A percentile compares a stretch with the other conserved stretches of the same genome.
phyloP scores from a whole-genome alignment of 306 rosid species.

The Rubus idaeus region DNA sequence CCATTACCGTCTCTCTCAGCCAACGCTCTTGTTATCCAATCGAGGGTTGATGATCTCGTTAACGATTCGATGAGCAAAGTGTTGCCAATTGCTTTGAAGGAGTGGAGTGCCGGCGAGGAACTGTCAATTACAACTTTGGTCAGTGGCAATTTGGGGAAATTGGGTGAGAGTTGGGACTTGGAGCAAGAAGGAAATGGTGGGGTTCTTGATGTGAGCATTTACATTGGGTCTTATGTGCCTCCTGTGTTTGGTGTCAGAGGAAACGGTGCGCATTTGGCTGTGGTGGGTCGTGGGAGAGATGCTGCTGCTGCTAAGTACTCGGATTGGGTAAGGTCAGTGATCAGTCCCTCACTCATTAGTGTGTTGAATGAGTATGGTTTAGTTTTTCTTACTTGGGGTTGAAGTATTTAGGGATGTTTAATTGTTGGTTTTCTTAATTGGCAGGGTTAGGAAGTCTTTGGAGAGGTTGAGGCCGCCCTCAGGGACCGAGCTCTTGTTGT shows the following conservation, averaged over 20 bases:
- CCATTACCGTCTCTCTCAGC: slow-evolving; percentile 21
- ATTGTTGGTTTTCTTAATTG: slow-evolving; percentile 6
- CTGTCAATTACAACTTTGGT: slow-evolving; percentile 66
- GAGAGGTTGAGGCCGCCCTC: slow-evolving; percentile 80
- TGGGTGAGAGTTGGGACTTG: slow-evolving; percentile 33
- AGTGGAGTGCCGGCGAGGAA: slow-evolving; percentile 52
- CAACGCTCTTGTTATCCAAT: slow-evolving; percentile 37
- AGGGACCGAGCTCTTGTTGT: slow-evolving; percentile 79
- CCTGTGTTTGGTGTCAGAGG: slow-evolving; percentile 43
- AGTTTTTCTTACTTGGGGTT: not conserved
- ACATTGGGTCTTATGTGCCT: slow-evolving; percentile 56
- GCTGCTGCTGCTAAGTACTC: slow-evolving; percentile 80
- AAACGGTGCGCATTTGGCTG: slow-evolving; percentile 67
- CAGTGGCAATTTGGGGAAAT: slow-evolving; percentile 52
- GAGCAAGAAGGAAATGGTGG: slow-evolving; percentile 33
- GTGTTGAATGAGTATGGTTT: not conserved
- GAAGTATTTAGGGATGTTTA: not conserved
- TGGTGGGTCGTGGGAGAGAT: slow-evolving; percentile 71
- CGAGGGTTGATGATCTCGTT: slow-evolving; percentile 47
- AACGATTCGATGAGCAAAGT: slow-evolving; percentile 48
- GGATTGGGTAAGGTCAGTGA: slow-evolving; percentile 81
- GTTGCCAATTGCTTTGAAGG: slow-evolving; percentile 55
- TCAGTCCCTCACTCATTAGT: not conserved
- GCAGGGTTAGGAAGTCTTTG: slow-evolving; percentile 75
- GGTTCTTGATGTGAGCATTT: slow-evolving; percentile 49